Percentiles rank a stretch among this genome's conserved stretches.
These are phyloP conservation scores for Podila epigama DNA, from an alignment of 192 early-diverging fungal species.

Conservation along the genomic window DNA sequence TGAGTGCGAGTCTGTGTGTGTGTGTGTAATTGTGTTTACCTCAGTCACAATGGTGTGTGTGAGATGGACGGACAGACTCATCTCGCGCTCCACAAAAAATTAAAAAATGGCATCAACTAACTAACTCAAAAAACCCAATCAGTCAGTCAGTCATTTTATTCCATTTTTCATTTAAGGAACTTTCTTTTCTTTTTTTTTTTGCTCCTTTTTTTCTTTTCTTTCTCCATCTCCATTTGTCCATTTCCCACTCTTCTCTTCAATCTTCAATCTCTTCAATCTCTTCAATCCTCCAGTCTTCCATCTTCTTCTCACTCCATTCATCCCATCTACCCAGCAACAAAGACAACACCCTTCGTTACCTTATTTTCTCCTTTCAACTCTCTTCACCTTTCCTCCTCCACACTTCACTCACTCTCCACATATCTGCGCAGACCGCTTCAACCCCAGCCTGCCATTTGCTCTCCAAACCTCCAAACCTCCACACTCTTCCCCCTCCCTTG, in stretches of 20 bases:
- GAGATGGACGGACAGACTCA: no score
- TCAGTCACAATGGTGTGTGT: no score
- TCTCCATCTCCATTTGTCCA: neutral
- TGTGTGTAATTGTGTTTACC: no score
- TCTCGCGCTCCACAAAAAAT: no score
- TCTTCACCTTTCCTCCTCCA: neutral
- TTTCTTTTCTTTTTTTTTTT: neutral
- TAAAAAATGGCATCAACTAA: no score
- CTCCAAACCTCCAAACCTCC: neutral
- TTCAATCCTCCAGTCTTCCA: neutral
- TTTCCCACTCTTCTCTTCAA: neutral
- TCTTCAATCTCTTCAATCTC: neutral
- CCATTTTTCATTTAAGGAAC: neutral
- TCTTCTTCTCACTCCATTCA: neutral
- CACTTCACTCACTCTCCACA: neutral
- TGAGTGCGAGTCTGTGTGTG: no score
- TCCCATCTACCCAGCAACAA: no score
- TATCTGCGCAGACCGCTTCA: neutral
- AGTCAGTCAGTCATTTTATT: no score
- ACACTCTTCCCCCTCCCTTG: no score
- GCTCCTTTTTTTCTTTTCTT: neutral
- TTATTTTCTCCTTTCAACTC: no score
- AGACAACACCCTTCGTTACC: neutral
- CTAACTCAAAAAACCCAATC: no score
- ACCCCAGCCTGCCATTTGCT: neutral